Conservation (phyloP, 768 basidiomycete genomes). For the Hericium coralloides region DNA sequence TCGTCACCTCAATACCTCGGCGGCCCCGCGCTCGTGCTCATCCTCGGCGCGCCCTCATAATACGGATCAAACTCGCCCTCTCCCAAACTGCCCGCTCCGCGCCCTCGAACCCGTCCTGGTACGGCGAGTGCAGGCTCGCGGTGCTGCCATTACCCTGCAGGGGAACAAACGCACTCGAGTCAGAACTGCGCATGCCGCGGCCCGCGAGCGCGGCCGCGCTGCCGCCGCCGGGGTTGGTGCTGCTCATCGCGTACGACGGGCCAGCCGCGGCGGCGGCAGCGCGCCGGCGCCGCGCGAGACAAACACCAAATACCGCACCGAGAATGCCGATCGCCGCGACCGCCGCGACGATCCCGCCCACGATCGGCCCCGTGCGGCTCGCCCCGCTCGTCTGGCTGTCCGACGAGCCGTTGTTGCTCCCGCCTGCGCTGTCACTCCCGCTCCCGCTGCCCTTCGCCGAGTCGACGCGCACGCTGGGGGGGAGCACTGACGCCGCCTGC, state of each 20-base stretch:
- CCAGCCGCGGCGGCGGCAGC: slow-evolving; percentile 20
- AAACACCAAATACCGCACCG: slow-evolving; percentile 45
- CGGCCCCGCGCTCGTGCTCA: slow-evolving; percentile 16
- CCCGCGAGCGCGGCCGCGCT: slow-evolving; percentile 19
- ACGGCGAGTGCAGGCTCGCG: slow-evolving; percentile 27
- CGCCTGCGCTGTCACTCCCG: slow-evolving; percentile 20
- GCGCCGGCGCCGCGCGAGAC: slow-evolving; percentile 42
- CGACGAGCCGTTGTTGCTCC: slow-evolving; percentile 5
- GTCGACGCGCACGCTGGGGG: slow-evolving; percentile 36
- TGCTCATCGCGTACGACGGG: slow-evolving; percentile 29
- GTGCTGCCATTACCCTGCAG: slow-evolving; percentile 53
- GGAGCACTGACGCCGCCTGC: slow-evolving; percentile 33
- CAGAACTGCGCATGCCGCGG: slow-evolving; percentile 37
- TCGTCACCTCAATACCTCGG: background rate
- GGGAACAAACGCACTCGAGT: slow-evolving; percentile 68
- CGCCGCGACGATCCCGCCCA: slow-evolving; percentile 45
- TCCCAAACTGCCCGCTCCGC: slow-evolving; percentile 10
- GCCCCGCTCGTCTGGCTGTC: slow-evolving; percentile 9
- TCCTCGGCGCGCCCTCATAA: slow-evolving; percentile 19
- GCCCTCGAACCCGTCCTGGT: slow-evolving; percentile 24
- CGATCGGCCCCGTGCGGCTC: slow-evolving; percentile 32
- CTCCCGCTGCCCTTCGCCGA: slow-evolving; percentile 30
- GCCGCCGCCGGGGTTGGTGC: slow-evolving; percentile 22
- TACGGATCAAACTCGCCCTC: slow-evolving; percentile 29
- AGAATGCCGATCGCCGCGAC: slow-evolving; percentile 42